A percentile compares a stretch with the other conserved stretches of the same genome.
Conservation (phyloP, 371 early-diverging fungal genomes). For the Lichtheimia corymbifera region DNA sequence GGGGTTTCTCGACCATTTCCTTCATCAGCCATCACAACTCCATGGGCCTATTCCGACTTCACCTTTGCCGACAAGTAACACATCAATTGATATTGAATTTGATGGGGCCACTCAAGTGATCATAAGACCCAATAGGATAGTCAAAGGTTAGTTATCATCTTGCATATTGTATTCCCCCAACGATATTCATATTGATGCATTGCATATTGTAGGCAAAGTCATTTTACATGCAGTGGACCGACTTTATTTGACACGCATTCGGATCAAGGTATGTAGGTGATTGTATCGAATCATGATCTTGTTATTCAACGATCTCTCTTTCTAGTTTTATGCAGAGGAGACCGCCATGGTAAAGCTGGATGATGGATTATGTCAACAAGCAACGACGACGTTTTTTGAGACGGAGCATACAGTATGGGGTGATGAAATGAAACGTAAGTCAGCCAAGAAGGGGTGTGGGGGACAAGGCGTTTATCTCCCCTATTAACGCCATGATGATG, state of each 20-base stretch:
- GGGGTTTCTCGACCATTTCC: too few species aligned
- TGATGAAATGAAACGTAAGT: constrained; percentile 28
- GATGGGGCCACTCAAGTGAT: constrained; percentile 40
- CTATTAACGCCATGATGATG: not conserved
- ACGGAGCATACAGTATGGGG: constrained; percentile 33
- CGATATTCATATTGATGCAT: not conserved
- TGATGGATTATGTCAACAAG: constrained; percentile 16
- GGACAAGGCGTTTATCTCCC: not conserved
- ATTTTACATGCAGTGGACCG: constrained; percentile 27
- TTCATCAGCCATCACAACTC: too few species aligned
- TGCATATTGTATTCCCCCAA: not conserved
- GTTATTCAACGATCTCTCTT: not conserved
- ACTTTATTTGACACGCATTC: constrained; percentile 33
- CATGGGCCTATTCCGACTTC: too few species aligned
- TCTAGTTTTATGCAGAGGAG: constrained; percentile 49
- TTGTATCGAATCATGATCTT: not conserved
- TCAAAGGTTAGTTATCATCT: constrained; percentile 29
- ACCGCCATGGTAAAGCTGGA: constrained; percentile 28
- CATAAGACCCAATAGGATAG: constrained; percentile 41
- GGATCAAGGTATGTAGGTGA: constrained; percentile 36
- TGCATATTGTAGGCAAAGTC: constrained; percentile 27
- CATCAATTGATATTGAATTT: constrained; percentile 28
- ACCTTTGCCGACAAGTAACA: not conserved
- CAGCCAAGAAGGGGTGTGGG: not conserved
- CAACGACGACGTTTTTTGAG: constrained; percentile 39